phyloP scores from a whole-genome alignment of 768 basidiomycete genomes.

The Tulasnella sp. region DNA sequence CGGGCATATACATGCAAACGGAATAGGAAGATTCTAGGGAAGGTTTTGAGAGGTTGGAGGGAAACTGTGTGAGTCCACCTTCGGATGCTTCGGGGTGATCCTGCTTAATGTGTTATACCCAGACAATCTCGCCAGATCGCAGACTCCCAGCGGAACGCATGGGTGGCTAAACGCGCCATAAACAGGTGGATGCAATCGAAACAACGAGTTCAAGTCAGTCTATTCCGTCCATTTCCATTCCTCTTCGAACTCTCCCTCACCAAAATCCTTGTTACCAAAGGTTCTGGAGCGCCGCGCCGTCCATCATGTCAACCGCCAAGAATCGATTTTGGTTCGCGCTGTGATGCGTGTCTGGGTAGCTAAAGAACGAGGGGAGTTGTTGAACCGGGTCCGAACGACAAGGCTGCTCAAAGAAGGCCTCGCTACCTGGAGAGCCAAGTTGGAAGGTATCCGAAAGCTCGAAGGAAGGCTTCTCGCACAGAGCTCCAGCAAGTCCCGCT shows the following conservation, averaged over 20 bases:
- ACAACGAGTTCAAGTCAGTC: constrained; percentile 40
- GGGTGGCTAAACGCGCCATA: constrained; percentile 38
- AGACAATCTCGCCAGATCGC: constrained; percentile 40
- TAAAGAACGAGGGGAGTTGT: constrained; percentile 46
- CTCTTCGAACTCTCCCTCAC: not conserved
- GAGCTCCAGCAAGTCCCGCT: constrained; percentile 9
- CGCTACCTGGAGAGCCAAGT: constrained; percentile 39
- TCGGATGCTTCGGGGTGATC: not conserved
- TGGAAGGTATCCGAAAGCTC: constrained; percentile 31
- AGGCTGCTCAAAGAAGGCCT: constrained; percentile 39
- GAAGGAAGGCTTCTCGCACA: constrained; percentile 33
- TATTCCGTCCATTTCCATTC: not conserved
- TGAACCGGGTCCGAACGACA: constrained; percentile 40
- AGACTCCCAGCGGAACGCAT: constrained; percentile 32
- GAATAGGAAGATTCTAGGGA: constrained; percentile 35
- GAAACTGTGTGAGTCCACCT: constrained; percentile 37
- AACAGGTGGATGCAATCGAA: constrained; percentile 41
- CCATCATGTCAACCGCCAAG: constrained; percentile 46
- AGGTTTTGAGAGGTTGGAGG: constrained; percentile 47
- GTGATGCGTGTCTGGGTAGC: constrained; percentile 57
- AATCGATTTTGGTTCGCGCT: constrained; percentile 47
- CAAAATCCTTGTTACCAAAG: constrained; percentile 31
- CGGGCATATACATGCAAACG: constrained; percentile 1
- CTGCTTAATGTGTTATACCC: not conserved
- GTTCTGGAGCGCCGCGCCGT: constrained; percentile 42